Base-by-base conservation (phyloP, 371 early-diverging fungal genomes). In the Rhizomucor pusillus region DNA sequence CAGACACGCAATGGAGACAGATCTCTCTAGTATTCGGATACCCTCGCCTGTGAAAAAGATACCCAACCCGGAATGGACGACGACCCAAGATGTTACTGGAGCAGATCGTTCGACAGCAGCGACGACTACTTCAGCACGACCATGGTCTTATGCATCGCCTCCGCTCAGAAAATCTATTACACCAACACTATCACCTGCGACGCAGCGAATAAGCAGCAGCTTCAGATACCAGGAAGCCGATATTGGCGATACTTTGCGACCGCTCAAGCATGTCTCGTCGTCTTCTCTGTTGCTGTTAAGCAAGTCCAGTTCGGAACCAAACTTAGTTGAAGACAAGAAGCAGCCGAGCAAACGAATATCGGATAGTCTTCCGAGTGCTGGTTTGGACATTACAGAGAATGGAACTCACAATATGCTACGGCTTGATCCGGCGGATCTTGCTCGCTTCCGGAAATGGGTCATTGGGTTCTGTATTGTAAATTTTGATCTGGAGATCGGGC, bases 401-500 rank as follows among this genome's bases (percentile, higher is more conserved):
- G 55, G 53, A 24, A 50, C 9, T 35, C 56, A 52, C 22, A 44
- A 40, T n/a, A 61, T 63, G 44, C 50, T 75, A 1, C 57, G 50
- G 9, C 23, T 77, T 24, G 71, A 69, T 23, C 77, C 73, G 19
- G 50, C 43, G 13, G 78, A 78, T 37, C 68, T 86, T 35, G 68
- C 67, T 24, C 67, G 65, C 40, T 81, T 93, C 54, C 81, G 85
- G 54, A 82, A 85, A 55, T 95, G 96, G 96, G 77, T 91, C 39
- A 69, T 93, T 35, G 88, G 92, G 49, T 90, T 95, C 62, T 91
- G 90, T 63, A 84, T 92, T 23, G 94, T 95, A 19, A 90, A 92
- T 61, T 97, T 97, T 84, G 97, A 97, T 79, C 80, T 93, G 44
- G 95, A 97, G 70, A 79, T 88, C 22, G 97, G 97, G 29, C 96